phyloP scores from a whole-genome alignment of 2,329 filamentous ascomycete species.

The Penicillium sp. region DNA sequence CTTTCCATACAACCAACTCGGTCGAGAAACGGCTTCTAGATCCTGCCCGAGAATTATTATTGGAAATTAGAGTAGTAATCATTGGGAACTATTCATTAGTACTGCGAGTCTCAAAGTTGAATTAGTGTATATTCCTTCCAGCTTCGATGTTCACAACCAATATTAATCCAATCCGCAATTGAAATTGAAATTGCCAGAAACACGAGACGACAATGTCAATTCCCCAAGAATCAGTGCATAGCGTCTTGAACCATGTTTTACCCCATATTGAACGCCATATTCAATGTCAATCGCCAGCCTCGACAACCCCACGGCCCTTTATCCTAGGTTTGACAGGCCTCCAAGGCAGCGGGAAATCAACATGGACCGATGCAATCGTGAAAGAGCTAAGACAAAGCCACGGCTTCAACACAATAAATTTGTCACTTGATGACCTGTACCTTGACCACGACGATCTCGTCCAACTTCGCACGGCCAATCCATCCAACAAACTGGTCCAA shows the following conservation, averaged over 20 bases:
- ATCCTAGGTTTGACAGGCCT: constrained; percentile 18
- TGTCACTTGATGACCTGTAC: constrained; percentile 21
- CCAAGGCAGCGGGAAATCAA: constrained; percentile 22
- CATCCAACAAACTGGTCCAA: constrained; percentile 16
- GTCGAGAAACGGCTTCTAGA: neutral
- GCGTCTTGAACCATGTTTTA: constrained; percentile 3
- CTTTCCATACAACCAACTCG: neutral
- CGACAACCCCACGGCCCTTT: constrained; percentile 6
- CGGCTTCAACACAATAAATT: constrained; percentile 15
- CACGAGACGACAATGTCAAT: constrained; percentile 2
- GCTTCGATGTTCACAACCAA: neutral
- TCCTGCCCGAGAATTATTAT: neutral
- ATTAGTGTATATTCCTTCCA: neutral
- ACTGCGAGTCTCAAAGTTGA: neutral
- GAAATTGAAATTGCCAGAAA: neutral
- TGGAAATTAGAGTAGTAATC: neutral
- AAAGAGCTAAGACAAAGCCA: constrained; percentile 3
- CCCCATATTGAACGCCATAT: constrained; percentile 8
- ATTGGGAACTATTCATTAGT: neutral
- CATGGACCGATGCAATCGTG: constrained; percentile 18
- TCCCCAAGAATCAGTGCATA: constrained; percentile 3
- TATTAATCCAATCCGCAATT: neutral
- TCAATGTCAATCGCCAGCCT: neutral
- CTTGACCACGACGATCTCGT: constrained; percentile 19
- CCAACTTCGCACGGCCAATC: constrained; percentile 5